These are phyloP conservation scores for Myxozyma mucilagina DNA, from an alignment of 805 yeast species.

Conservation along the genomic window DNA sequence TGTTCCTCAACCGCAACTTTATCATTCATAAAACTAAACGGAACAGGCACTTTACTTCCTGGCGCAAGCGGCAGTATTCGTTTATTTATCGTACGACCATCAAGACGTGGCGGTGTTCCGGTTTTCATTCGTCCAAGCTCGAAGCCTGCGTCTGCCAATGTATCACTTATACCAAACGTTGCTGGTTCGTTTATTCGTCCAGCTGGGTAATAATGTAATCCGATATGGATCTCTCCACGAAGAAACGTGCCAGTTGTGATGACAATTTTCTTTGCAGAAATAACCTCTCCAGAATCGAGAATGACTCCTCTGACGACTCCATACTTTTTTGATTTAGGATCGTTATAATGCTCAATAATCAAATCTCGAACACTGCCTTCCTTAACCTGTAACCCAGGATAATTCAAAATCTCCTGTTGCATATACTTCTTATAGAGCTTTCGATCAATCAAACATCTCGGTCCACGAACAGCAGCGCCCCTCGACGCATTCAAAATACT, in stretches of 20 bases:
- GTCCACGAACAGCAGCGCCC: slow-evolving; percentile 99
- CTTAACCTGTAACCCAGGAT: slow-evolving; percentile 55
- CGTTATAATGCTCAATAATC: slow-evolving; percentile 50
- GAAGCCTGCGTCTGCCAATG: slow-evolving; percentile 76
- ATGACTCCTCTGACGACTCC: slow-evolving; percentile 64
- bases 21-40: slow-evolving; percentile 85
- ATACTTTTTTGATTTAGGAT: slow-evolving; percentile 15
- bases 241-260: slow-evolving; percentile 95
- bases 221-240: slow-evolving; percentile 93
- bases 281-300: slow-evolving; percentile 61
- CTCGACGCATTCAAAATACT: slow-evolving; percentile 80
- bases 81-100: slow-evolving; percentile 70
- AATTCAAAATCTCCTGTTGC: slow-evolving; percentile 61
- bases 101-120: slow-evolving; percentile 94
- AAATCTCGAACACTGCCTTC: slow-evolving; percentile 85
- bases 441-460: slow-evolving; percentile 94
- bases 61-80: slow-evolving; percentile 61
- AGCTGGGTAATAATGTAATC: slow-evolving; percentile 74
- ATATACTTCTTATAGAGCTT: slow-evolving; percentile 72
- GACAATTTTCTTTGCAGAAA: slow-evolving; percentile 68
- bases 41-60: slow-evolving; percentile 82
- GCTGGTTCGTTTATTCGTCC: slow-evolving; percentile 94
- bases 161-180: slow-evolving; percentile 81
- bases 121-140: slow-evolving; percentile 87
- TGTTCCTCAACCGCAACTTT: slow-evolving; percentile 53